phyloP scores from a whole-genome alignment of 1,284 basidiomycete species.

The Amylostereum areolatum region DNA sequence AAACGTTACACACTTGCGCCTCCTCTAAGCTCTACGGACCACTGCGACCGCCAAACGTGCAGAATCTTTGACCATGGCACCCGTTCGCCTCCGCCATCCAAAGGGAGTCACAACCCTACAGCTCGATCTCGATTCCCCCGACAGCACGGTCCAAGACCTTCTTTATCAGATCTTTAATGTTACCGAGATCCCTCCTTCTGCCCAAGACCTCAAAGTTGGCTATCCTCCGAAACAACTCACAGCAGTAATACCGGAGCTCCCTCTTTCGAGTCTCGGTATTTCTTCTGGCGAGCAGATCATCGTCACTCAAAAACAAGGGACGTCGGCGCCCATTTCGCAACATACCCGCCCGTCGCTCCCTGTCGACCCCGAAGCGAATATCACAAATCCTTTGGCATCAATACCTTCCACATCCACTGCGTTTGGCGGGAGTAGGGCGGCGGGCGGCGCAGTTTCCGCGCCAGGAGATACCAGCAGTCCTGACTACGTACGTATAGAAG shows the following conservation, averaged over 20 bases:
- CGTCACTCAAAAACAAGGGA: slow-evolving; percentile 46
- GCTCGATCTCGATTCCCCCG: background rate
- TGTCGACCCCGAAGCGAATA: slow-evolving; percentile 5
- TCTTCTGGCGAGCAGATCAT: slow-evolving; percentile 79
- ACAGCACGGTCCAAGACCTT: background rate
- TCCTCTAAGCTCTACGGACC: background rate
- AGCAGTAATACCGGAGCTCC: slow-evolving; percentile 57
- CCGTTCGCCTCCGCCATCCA: background rate
- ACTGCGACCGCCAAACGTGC: background rate
- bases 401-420: background rate
- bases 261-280: slow-evolving; percentile 71
- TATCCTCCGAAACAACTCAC: slow-evolving; percentile 77
- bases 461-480: slow-evolving; percentile 30
- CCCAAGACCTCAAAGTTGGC: slow-evolving; percentile 55
- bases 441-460: background rate
- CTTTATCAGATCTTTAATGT: background rate
- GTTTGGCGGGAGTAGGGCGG: background rate
- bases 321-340: slow-evolving; percentile 12
- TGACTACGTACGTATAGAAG: slow-evolving; percentile 53
- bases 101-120: background rate
- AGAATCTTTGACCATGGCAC: no score
- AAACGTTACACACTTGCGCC: no score
- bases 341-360: slow-evolving; percentile 12
- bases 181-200: background rate
- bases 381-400: slow-evolving; percentile 3